Evolutionary conservation across 352 stramenopile species (phyloP), one percentile per base, ranked within the genome.

Genomic region (Phytophthora foliorum): DNA sequence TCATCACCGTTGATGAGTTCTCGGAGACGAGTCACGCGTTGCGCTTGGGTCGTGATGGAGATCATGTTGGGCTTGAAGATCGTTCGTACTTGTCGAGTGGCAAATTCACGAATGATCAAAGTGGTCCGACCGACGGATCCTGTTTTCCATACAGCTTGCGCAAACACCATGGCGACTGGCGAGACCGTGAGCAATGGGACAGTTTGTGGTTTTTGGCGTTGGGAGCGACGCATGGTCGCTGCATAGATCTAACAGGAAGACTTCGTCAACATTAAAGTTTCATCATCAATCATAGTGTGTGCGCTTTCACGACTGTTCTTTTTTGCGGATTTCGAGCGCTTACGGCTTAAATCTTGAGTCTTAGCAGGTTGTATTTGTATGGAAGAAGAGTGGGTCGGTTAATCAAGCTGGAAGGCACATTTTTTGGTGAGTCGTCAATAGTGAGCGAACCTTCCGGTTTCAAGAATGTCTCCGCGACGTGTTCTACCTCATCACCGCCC

Each of bases 1-100:
- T 82, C 50, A 59, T 97, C 73, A 31, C 60, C 27, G 16, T 63
- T 34, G 17, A 89, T 58, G 11, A 89, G 66, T 42, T 82, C 73
- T 16, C 80, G 80, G 25, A 89, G 72, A 17, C 69, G 72, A 38
- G 72, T 57, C n/a, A 81, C 78, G 53, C 78, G 80, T 61, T 89
- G 53, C 24, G 60, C 21, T 46, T 86, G 80, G 6, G 73, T 83
- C 25, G 76, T 75, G 29, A 59, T 72, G 25, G 63, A 57, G 57
- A 67, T 67, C 56, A 63, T 71, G 27, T 24, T 34, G 25, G n/a
- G 38, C 17, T n/a, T 39, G 8, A 9, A 11, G 14, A 19, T 42
- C 19, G 31, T 29, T 42, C 17, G 36, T 17, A 7, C 14, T 44
- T 19, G 38, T n/a, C 24, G 6, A 22, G 38, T 34, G 55, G 27